These are phyloP conservation scores for Fibroporia radiculosa DNA, from an alignment of 768 basidiomycete species.

Conservation along the genomic window DNA sequence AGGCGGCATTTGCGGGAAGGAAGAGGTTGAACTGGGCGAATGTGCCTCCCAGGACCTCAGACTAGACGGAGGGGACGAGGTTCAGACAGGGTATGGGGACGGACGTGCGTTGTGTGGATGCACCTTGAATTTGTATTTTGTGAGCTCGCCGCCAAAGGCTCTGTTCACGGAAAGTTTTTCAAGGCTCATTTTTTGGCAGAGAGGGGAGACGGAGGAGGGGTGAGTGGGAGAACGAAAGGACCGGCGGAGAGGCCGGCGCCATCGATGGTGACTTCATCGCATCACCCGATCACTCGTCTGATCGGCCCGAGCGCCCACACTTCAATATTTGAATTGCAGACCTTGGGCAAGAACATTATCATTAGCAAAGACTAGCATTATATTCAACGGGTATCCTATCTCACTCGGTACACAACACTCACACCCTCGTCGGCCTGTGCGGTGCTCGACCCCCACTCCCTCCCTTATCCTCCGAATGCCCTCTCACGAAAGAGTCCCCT, in stretches of 20 bases:
- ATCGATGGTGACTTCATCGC: constrained; percentile 7
- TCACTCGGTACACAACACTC: background rate
- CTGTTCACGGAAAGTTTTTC: constrained; percentile 72
- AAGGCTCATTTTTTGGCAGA: constrained; percentile 29
- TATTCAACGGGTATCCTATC: background rate
- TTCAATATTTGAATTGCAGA: background rate
- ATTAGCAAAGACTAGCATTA: background rate
- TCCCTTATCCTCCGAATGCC: background rate
- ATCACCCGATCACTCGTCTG: constrained; percentile 5
- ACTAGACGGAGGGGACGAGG: constrained; percentile 38
- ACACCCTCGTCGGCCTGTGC: background rate
- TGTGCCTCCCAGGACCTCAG: constrained; percentile 59
- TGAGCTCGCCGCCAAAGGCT: constrained; percentile 71
- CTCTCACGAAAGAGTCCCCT: background rate
- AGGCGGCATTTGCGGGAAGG: constrained; percentile 54
- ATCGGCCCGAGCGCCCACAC: background rate
- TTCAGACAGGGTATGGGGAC: background rate
- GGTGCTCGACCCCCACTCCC: background rate
- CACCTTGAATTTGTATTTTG: constrained; percentile 84
- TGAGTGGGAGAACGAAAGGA: background rate
- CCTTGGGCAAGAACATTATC: background rate
- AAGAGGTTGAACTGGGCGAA: constrained; percentile 84
- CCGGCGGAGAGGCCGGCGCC: background rate
- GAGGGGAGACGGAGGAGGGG: background rate
- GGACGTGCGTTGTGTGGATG: constrained; percentile 18